phyloP scores from a whole-genome alignment of 805 yeast genomes.

The Pichia eremophila region DNA sequence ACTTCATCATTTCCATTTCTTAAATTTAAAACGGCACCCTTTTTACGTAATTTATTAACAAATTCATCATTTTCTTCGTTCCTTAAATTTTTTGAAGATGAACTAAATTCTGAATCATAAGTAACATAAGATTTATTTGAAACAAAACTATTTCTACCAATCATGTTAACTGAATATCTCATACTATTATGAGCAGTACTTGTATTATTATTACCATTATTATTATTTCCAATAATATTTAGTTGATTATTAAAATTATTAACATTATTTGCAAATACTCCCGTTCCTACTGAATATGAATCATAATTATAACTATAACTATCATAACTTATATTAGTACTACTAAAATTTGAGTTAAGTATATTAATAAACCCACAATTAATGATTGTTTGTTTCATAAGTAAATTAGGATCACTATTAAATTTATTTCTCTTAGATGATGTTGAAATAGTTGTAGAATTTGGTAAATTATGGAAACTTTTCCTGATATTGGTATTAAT shows the following conservation, averaged over 20 bases:
- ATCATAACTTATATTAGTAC: not conserved
- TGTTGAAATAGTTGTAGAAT: not conserved
- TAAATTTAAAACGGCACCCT: slow-evolving; percentile 39
- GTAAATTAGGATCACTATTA: not conserved
- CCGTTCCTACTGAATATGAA: not conserved
- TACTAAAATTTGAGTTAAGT: not conserved
- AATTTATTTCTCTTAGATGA: not conserved
- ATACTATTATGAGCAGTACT: not conserved
- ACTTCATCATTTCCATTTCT: slow-evolving; percentile 30
- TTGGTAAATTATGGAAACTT: slow-evolving; percentile 1
- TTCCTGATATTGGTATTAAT: not conserved
- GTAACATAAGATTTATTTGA: slow-evolving; percentile 44
- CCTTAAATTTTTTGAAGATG: slow-evolving; percentile 2
- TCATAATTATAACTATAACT: not conserved
- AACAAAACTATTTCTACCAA: slow-evolving; percentile 29
- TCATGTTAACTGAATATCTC: slow-evolving; percentile 20
- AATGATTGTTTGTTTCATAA: not conserved
- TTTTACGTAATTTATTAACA: slow-evolving; percentile 33
- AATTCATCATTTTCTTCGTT: slow-evolving; percentile 11
- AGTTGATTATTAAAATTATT: not conserved
- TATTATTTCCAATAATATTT: not conserved
- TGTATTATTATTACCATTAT: not conserved
- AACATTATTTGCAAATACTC: not conserved
- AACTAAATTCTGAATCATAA: slow-evolving; percentile 49
- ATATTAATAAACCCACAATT: not conserved